phyloP scores from a whole-genome alignment of 1,284 basidiomycete genomes.

The Ganoderma lingzhi region DNA sequence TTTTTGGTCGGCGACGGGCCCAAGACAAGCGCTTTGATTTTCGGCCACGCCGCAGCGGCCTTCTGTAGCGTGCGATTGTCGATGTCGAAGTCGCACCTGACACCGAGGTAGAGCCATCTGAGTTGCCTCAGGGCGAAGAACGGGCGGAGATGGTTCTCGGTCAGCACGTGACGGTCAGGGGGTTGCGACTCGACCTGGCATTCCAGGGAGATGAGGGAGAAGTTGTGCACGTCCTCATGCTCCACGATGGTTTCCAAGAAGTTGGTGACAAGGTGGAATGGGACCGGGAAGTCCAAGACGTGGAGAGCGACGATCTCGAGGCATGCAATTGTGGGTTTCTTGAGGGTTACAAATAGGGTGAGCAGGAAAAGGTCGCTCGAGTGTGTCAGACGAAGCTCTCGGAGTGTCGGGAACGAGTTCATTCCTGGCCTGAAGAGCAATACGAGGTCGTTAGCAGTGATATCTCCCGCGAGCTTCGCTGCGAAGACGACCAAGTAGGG shows the following conservation, averaged over 20 bases:
- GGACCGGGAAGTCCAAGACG: neutral
- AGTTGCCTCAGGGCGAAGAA: constrained; percentile 2
- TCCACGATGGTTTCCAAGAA: neutral
- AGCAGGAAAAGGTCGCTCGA: neutral
- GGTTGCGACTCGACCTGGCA: neutral
- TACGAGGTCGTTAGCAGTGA: neutral
- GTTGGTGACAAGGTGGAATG: neutral
- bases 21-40: constrained; percentile 7
- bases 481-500: neutral
- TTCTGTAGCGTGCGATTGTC: constrained; percentile 2
- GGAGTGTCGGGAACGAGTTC: neutral
- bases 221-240: neutral
- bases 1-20: neutral
- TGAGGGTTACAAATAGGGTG: neutral
- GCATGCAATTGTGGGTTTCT: neutral
- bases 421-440: neutral
- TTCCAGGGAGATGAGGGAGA: neutral
- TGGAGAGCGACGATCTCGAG: neutral
- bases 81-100: constrained; percentile 1
- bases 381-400: neutral
- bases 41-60: constrained; percentile 11
- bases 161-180: neutral
- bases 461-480: neutral
- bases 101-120: neutral
- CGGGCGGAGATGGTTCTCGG: constrained; percentile 4